Percentiles rank a stretch among this genome's conserved stretches.
These are phyloP conservation scores for Castanea crenata DNA, from an alignment of 306 rosid species.

Conservation along the genomic window DNA sequence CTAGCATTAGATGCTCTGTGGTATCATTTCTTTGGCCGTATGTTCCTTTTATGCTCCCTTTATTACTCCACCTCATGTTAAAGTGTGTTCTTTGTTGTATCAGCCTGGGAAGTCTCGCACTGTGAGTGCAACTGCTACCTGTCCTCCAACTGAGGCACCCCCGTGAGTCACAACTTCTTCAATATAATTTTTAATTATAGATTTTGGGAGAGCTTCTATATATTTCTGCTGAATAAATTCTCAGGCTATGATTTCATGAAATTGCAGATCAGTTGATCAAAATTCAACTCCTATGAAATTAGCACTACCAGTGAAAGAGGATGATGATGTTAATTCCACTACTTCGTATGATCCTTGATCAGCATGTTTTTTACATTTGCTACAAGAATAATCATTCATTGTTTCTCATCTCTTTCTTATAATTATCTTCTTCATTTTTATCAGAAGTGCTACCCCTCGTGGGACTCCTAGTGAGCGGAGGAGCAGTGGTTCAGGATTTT, in stretches of 20 bases:
- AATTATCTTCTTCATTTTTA: slow-evolving; percentile 4
- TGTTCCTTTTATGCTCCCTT: background rate
- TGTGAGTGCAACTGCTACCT: slow-evolving; percentile 33
- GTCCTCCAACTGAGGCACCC: slow-evolving; percentile 41
- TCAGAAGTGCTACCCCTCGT: slow-evolving; percentile 46
- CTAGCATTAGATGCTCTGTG: slow-evolving; percentile 37
- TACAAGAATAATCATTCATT: slow-evolving; percentile 2
- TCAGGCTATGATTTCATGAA: slow-evolving; percentile 14
- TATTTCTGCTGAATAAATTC: slow-evolving; percentile 12
- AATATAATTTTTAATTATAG: background rate
- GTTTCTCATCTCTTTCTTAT: background rate
- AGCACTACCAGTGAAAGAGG: slow-evolving; percentile 48
- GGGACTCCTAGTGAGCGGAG: slow-evolving; percentile 39
- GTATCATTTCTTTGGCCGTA: slow-evolving; percentile 30
- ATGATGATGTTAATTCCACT: slow-evolving; percentile 69
- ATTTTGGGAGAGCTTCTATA: background rate
- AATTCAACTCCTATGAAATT: slow-evolving; percentile 39
- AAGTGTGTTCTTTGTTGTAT: background rate
- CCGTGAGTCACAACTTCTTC: slow-evolving; percentile 42
- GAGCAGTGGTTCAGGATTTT: slow-evolving; percentile 61
- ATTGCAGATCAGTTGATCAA: slow-evolving; percentile 58
- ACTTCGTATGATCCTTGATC: slow-evolving; percentile 63
- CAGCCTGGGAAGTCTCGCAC: slow-evolving; percentile 55
- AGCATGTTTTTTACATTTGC: background rate
- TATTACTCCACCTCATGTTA: slow-evolving; percentile 18